These are phyloP conservation scores for Choiromyces venosus DNA, from an alignment of 495 filamentous ascomycete genomes.

Conservation along the genomic window DNA sequence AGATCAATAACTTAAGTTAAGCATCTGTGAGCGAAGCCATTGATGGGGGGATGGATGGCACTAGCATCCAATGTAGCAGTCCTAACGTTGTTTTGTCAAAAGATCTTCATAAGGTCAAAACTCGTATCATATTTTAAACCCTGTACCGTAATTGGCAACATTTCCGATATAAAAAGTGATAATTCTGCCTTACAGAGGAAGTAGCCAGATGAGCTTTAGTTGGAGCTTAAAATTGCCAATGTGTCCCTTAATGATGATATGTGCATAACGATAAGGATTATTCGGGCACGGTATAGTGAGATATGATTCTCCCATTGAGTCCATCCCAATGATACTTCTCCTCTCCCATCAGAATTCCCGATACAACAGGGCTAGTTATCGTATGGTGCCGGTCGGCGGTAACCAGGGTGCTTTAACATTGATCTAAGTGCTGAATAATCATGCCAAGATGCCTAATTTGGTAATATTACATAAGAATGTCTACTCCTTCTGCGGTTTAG, in stretches of 20 bases:
- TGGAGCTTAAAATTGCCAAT: not conserved
- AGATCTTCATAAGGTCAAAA: not conserved
- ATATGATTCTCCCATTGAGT: not conserved
- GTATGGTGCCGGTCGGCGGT: no score
- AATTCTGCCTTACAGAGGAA: not conserved
- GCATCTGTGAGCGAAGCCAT: not conserved
- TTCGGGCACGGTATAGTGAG: not conserved
- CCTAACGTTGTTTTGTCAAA: not conserved
- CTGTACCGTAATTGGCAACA: not conserved
- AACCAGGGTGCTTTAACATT: no score
- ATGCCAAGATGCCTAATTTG: no score
- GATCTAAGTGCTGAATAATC: no score
- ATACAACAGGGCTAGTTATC: not conserved
- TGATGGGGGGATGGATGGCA: not conserved
- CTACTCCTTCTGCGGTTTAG: no score
- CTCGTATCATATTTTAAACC: not conserved
- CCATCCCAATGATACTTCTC: not conserved
- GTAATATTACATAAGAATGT: no score
- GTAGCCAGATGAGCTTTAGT: not conserved
- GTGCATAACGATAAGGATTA: not conserved
- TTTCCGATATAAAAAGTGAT: not conserved
- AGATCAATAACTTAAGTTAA: not conserved
- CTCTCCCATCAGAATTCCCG: not conserved
- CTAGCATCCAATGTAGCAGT: not conserved
- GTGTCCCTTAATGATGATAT: not conserved